Base-by-base conservation (phyloP, 371 early-diverging fungal species). In the Quaeritorhiza haematococci region DNA sequence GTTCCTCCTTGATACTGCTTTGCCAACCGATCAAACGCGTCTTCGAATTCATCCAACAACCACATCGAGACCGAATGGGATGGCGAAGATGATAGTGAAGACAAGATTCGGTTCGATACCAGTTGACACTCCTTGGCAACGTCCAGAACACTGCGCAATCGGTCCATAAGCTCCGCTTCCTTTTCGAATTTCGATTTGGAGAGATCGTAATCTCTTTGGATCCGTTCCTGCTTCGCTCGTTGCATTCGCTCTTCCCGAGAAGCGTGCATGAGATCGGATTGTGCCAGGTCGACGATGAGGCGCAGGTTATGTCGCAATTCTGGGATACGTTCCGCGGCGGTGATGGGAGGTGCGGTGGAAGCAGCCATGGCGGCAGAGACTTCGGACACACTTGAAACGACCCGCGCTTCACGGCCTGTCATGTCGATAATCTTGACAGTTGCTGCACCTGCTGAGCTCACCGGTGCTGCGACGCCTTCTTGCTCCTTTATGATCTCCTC, bases 281-380 rank as follows among this genome's bases (percentile, higher is more conserved):
- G 76, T 0, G 90, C 74, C 28, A 89, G 70, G 49, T 88, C 87
- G 0, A 83, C 85, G 55, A 92, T 67, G 2, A 90, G 62, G 3
- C 83, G 76, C 10, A 91, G 53, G 49, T 92, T 92, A 61, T 92
- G 86, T 15, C 88, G 80, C 24, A 92, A 69, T 61, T 92, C 92
- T 2, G 85, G 89, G 33, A 86, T 63, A 21, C 77, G 79, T 26
- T 76, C 1, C 72, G 75, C 49, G 73, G 76, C 60, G 71, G 63
- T 38, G 74, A 66, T 0, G 78, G 76, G 1, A 74, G 74, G 71
- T 1, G 75, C 72, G 0, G 79, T 75, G n/a, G 73, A 68, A 3
- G 67, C 35, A 3, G 58, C 59, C 17, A 33, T 45, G 3, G 47
- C 32, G 8, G 61, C 26, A 1, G 47, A 23, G 13, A 64, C 33